phyloP scores from a whole-genome alignment of 2,329 filamentous ascomycete genomes.

The Botrytis cinerea region DNA sequence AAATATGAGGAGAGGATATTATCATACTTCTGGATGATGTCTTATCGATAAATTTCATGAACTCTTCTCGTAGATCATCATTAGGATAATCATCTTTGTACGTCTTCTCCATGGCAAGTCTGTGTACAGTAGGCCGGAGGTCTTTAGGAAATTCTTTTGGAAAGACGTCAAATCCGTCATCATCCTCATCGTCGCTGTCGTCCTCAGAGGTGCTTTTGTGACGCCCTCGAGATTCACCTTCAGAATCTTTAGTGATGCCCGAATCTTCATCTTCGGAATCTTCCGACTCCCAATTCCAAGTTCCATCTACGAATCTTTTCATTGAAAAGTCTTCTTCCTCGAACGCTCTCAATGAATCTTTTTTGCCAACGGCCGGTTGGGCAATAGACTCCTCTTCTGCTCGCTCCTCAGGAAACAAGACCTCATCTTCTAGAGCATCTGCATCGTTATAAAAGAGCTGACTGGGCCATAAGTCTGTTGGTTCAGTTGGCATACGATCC shows the following conservation, averaged over 20 bases:
- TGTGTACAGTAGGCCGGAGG: constrained; percentile 3
- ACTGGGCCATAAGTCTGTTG: constrained; percentile 26
- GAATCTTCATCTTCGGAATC: constrained; percentile 7
- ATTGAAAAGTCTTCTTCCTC: constrained; percentile 28
- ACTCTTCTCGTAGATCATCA: constrained; percentile 34
- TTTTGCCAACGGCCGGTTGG: constrained; percentile 22
- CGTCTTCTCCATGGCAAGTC: constrained; percentile 13
- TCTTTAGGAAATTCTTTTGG: neutral
- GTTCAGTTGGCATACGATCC: neutral
- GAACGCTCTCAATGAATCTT: constrained; percentile 25
- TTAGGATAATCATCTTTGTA: constrained; percentile 3
- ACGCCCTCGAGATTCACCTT: neutral
- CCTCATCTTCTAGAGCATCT: constrained; percentile 46
- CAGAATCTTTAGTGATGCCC: constrained; percentile 10
- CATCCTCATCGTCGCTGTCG: neutral
- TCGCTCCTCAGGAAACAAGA: constrained; percentile 46
- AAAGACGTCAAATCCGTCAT: neutral
- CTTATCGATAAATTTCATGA: constrained; percentile 41
- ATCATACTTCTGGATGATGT: constrained; percentile 41
- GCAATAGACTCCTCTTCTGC: neutral
- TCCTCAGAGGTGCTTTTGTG: neutral
- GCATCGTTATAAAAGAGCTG: constrained; percentile 45
- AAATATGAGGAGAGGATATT: neutral
- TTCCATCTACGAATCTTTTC: constrained; percentile 25
- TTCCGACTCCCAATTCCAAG: constrained; percentile 24